A percentile compares a stretch with the other conserved stretches of the same genome.
These are phyloP conservation scores for Pseudozyma flocculosa DNA, from an alignment of 1,284 basidiomycete species.

Conservation along the genomic window DNA sequence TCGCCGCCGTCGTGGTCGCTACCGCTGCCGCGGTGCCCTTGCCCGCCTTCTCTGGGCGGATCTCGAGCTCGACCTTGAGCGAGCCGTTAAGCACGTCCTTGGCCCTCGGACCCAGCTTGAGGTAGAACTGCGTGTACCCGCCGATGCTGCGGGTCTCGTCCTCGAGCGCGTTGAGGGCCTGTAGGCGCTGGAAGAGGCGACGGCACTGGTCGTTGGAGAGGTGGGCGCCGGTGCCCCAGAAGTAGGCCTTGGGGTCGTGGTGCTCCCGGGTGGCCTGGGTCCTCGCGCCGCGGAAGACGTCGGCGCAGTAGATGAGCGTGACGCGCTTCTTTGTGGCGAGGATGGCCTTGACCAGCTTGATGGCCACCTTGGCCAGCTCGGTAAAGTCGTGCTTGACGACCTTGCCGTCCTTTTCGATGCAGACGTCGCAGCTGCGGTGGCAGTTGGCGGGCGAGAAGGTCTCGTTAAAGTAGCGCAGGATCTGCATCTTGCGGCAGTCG, in stretches of 20 bases:
- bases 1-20: constrained; percentile 4
- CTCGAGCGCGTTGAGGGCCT: constrained; percentile 61
- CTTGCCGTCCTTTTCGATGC: constrained; percentile 50
- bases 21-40: constrained; percentile 20
- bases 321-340: constrained; percentile 59
- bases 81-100: constrained; percentile 19
- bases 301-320: constrained; percentile 62
- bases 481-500: constrained; percentile 81
- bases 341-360: constrained; percentile 65
- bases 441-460: constrained; percentile 67
- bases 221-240: constrained; percentile 65
- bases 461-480: constrained; percentile 74
- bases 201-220: constrained; percentile 65
- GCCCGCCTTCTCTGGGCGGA: too few species aligned
- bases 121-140: constrained; percentile 59
- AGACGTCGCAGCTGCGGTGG: constrained; percentile 73
- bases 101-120: constrained; percentile 20
- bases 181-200: constrained; percentile 67
- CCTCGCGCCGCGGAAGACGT: constrained; percentile 69
- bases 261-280: constrained; percentile 63
- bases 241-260: constrained; percentile 61
- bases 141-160: constrained; percentile 53
- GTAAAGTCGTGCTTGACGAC: constrained; percentile 62
- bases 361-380: constrained; percentile 62
- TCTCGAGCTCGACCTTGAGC: constrained; percentile 37